Conservation (phyloP, 1,139 yeast genomes). For the Pichia sp. region DNA sequence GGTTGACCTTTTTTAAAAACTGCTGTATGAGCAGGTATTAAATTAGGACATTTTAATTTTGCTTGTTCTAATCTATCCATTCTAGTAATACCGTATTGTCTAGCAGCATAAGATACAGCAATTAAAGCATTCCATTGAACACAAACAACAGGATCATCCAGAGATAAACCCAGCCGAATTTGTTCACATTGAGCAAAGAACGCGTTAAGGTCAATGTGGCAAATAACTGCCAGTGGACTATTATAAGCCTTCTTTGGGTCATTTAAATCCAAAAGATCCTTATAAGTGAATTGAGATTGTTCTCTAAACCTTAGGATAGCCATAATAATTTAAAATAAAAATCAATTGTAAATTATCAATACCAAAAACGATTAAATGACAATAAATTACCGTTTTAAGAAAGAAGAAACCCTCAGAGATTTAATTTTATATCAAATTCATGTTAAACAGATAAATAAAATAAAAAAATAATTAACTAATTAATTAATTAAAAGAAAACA, state of each 20-base stretch:
- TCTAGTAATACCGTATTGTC: constrained; percentile 73
- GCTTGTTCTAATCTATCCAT: constrained; percentile 72
- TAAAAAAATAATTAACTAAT: too few species aligned
- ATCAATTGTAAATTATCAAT: too few species aligned
- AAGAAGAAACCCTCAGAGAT: constrained; percentile 3
- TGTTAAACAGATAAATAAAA: too few species aligned
- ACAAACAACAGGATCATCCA: constrained; percentile 82
- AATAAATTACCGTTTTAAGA: constrained; percentile 4
- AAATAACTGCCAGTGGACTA: constrained; percentile 76
- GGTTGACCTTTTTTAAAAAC: constrained; percentile 85
- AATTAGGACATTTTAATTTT: constrained; percentile 61
- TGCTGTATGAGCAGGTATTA: constrained; percentile 86
- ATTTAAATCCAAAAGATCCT: constrained; percentile 44
- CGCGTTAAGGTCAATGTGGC: constrained; percentile 87
- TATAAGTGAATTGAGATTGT: constrained; percentile 37
- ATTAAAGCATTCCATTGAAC: constrained; percentile 88
- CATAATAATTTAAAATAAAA: constrained; percentile 1
- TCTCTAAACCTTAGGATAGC: constrained; percentile 4
- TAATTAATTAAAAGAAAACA: too few species aligned
- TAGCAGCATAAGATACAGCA: constrained; percentile 87
- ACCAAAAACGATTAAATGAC: too few species aligned
- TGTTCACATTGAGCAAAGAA: constrained; percentile 95
- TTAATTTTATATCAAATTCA: too few species aligned
- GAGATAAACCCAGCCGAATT: constrained; percentile 56
- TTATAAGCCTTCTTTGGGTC: constrained; percentile 40